Percentiles rank a stretch among this genome's conserved stretches.
Conservation (phyloP, 495 filamentous ascomycete genomes). For the Penicillium argentinense region DNA sequence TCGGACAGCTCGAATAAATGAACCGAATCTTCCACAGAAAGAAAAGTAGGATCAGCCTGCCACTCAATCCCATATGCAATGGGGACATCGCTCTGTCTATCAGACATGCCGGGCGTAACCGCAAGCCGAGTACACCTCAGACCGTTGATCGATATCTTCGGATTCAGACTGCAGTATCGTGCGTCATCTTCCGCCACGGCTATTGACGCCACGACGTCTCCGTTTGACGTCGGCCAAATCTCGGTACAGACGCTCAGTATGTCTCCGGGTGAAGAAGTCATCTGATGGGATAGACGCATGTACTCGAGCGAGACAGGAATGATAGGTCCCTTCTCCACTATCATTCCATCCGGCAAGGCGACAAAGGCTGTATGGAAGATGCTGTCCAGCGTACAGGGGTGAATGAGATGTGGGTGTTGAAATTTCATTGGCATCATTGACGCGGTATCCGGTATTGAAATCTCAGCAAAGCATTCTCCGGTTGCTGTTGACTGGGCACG, state of each 20-base stretch:
- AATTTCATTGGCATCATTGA: slow-evolving; percentile 47
- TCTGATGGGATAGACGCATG: slow-evolving; percentile 19
- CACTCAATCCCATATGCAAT: slow-evolving; percentile 24
- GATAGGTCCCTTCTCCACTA: slow-evolving; percentile 12
- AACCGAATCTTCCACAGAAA: background rate
- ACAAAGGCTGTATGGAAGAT: slow-evolving; percentile 41
- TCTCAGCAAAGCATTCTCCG: slow-evolving; percentile 28
- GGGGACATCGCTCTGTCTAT: background rate
- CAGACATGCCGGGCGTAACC: background rate
- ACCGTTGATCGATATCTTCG: slow-evolving; percentile 15
- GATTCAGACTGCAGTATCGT: background rate
- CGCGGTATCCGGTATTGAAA: slow-evolving; percentile 43
- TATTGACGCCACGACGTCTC: slow-evolving; percentile 16
- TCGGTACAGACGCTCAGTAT: slow-evolving; percentile 17
- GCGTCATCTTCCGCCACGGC: background rate
- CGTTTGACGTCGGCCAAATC: background rate
- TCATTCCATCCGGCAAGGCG: slow-evolving; percentile 6
- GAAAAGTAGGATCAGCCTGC: slow-evolving; percentile 18
- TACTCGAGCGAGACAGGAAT: slow-evolving; percentile 30
- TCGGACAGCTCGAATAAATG: background rate
- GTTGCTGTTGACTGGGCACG: slow-evolving; percentile 12
- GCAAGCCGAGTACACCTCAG: slow-evolving; percentile 19
- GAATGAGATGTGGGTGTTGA: slow-evolving; percentile 41
- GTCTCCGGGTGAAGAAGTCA: slow-evolving; percentile 13
- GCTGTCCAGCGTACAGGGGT: slow-evolving; percentile 47